A percentile compares a stretch with the other conserved stretches of the same genome.
These are phyloP conservation scores for Elymus sibiricus DNA, from an alignment of 176 grass and related monocot species.

Conservation along the genomic window DNA sequence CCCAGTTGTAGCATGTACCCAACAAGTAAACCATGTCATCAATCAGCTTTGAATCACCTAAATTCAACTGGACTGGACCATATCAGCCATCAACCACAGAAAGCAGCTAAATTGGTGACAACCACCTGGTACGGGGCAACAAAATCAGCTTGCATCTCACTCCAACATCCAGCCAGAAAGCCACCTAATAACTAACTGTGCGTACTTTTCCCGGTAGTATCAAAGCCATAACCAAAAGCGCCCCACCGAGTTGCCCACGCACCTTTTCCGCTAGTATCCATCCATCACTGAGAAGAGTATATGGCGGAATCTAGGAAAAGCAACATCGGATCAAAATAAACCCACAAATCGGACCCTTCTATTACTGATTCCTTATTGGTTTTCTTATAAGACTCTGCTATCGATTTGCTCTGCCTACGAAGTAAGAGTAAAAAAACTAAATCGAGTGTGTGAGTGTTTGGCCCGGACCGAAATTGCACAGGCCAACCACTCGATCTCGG, in stretches of 20 bases:
- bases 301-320: slow-evolving; percentile 27
- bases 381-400: not conserved
- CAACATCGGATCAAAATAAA: slow-evolving; percentile 18
- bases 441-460: not conserved
- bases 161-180: slow-evolving; percentile 28
- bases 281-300: not conserved
- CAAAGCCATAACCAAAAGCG: slow-evolving; percentile 10
- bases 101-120: not conserved
- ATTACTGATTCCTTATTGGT: not conserved
- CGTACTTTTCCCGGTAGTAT: slow-evolving; percentile 12
- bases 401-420: not conserved
- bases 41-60: not conserved
- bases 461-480: not conserved
- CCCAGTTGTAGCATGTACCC: not conserved
- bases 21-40: not conserved
- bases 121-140: not conserved
- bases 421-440: too few species aligned
- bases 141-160: slow-evolving; percentile 33
- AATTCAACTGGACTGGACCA: not conserved
- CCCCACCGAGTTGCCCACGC: not conserved
- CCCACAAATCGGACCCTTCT: not conserved
- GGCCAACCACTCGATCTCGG: not conserved
- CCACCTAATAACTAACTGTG: slow-evolving; percentile 25
- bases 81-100: not conserved
- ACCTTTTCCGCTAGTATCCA: slow-evolving; percentile 31